phyloP scores from a whole-genome alignment of 805 yeast species.

The Cyberlindnera xylosilytica region DNA sequence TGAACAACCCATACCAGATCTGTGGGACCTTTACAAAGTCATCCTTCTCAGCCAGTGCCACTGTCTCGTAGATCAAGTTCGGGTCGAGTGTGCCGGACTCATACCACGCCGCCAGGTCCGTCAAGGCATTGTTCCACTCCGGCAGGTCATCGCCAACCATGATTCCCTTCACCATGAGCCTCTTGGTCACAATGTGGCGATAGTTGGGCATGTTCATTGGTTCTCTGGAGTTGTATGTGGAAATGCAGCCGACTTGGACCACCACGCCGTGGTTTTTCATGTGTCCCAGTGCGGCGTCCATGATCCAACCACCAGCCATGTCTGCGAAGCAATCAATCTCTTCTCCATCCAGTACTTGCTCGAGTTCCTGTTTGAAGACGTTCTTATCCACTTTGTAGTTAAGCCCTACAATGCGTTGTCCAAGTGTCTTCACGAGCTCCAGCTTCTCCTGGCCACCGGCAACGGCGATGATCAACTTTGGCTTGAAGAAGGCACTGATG shows the following conservation, averaged over 20 bases:
- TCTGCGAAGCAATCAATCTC: slow-evolving; percentile 53
- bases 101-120: slow-evolving; percentile 32
- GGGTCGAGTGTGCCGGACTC: slow-evolving; percentile 38
- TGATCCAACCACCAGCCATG: slow-evolving; percentile 58
- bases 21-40: slow-evolving; percentile 42
- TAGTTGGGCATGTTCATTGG: slow-evolving; percentile 36
- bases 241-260: slow-evolving; percentile 58
- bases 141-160: background rate
- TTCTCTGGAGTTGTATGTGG: slow-evolving; percentile 49
- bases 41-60: slow-evolving; percentile 33
- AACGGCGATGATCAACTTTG: slow-evolving; percentile 54
- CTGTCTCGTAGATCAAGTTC: slow-evolving; percentile 33
- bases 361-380: slow-evolving; percentile 30
- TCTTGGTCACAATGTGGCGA: background rate
- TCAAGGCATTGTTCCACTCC: background rate
- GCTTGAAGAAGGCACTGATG: slow-evolving; percentile 48
- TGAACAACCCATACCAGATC: slow-evolving; percentile 43
- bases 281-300: slow-evolving; percentile 39
- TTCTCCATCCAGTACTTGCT: slow-evolving; percentile 42
- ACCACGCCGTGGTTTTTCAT: slow-evolving; percentile 40
- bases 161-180: background rate
- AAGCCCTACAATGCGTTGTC: slow-evolving; percentile 37
- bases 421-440: slow-evolving; percentile 47
- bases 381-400: background rate
- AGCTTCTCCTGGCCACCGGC: slow-evolving; percentile 57